Evolutionary conservation across 1,284 basidiomycete genomes (phyloP).

Genomic region (Apiotrichum porosum): DNA sequence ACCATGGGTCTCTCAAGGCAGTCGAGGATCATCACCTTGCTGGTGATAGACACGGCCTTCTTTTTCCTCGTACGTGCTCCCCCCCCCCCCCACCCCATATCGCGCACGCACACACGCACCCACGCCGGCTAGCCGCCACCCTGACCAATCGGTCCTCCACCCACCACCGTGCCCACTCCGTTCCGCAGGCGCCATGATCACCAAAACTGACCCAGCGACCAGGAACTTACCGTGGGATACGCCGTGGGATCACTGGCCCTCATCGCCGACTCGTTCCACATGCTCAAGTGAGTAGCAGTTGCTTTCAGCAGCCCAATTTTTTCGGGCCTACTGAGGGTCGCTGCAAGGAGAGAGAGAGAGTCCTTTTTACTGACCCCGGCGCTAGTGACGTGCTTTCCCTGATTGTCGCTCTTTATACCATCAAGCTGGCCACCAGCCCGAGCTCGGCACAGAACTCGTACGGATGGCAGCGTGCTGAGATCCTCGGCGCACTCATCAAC

Average conservation of each 20-base stretch:
- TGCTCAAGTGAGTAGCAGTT: conserved; percentile 87
- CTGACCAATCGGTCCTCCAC: too few relatives aligned
- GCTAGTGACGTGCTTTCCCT: conserved; percentile 91
- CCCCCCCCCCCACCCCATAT: too few relatives aligned
- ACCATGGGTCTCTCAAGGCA: conserved; percentile 64
- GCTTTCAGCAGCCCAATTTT: too few relatives aligned
- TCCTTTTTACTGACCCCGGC: conserved; percentile 53
- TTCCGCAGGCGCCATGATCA: too few relatives aligned
- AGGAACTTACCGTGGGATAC: conserved; percentile 63
- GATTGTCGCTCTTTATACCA: conserved; percentile 91
- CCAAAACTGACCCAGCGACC: conserved; percentile 1
- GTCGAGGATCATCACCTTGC: conserved; percentile 69
- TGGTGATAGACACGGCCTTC: conserved; percentile 81
- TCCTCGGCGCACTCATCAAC: conserved; percentile 89
- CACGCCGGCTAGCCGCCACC: too few relatives aligned
- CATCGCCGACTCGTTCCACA: conserved; percentile 96
- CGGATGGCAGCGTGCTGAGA: conserved; percentile 94
- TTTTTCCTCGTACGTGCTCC: conserved; percentile 75
- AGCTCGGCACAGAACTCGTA: conserved; percentile 44
- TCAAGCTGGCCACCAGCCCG: conserved; percentile 62
- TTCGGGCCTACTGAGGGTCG: too few relatives aligned
- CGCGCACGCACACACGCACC: too few relatives aligned
- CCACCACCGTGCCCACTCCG: background rate
- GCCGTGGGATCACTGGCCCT: conserved; percentile 89
- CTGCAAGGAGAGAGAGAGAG: too few relatives aligned